Evolutionary conservation across 2,329 filamentous ascomycete genomes (phyloP).

Genomic region (Pseudogymnoascus sp.): DNA sequence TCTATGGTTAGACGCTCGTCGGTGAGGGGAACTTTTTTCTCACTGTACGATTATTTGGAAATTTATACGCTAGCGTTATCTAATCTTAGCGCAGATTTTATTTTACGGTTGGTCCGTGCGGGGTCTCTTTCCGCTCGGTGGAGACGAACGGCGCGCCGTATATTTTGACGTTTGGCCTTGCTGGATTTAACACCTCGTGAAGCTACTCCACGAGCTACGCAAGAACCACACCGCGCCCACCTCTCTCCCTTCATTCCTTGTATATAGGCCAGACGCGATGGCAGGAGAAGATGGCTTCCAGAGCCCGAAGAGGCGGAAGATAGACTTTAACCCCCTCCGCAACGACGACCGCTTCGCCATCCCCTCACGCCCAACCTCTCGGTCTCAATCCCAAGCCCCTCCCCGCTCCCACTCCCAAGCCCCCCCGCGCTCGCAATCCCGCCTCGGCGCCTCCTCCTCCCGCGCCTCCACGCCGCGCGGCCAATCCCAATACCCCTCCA

Average conservation of each 20-base stretch:
- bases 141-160: neutral
- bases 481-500: slow-evolving; percentile 28
- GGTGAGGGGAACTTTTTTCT: slow-evolving; percentile 3
- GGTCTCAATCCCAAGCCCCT: slow-evolving; percentile 12
- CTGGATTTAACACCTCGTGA: neutral
- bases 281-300: slow-evolving; percentile 30
- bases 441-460: slow-evolving; percentile 19
- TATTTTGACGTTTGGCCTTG: neutral
- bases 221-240: neutral
- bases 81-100: slow-evolving; percentile 6
- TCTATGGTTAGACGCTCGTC: too few relatives aligned
- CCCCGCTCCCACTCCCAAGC: slow-evolving; percentile 12
- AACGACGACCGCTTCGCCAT: slow-evolving; percentile 47
- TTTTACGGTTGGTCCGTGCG: neutral
- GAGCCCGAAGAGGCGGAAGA: slow-evolving; percentile 56
- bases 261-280: slow-evolving; percentile 22
- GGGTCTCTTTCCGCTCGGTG: neutral
- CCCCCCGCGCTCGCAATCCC: slow-evolving; percentile 19
- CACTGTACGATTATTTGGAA: neutral
- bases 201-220: neutral
- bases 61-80: slow-evolving; percentile 1
- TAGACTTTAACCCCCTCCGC: slow-evolving; percentile 49
- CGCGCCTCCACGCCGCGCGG: slow-evolving; percentile 26
- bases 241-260: neutral
- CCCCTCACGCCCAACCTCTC: slow-evolving; percentile 18